phyloP scores from a whole-genome alignment of 148 eudicot genomes.

The Chenopodium album region DNA sequence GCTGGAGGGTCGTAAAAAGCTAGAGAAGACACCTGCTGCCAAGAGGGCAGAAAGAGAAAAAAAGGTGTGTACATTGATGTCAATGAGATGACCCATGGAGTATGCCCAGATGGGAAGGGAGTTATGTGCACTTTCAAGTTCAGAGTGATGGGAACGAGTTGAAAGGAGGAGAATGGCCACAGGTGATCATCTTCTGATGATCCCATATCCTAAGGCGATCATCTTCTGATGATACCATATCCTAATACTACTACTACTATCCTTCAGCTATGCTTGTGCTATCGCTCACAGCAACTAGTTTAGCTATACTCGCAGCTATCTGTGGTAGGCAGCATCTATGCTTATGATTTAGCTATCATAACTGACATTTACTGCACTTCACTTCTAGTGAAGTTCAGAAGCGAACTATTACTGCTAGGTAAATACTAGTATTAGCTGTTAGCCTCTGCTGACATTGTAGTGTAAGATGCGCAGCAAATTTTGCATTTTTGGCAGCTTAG shows the following conservation, averaged over 20 bases:
- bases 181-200: slow-evolving; percentile 38
- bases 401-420: not conserved
- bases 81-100: slow-evolving; percentile 49
- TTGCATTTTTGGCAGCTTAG: not conserved
- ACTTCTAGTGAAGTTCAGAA: not conserved
- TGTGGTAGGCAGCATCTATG: not conserved
- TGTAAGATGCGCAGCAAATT: not conserved
- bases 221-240: slow-evolving; percentile 36
- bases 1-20: slow-evolving; percentile 55
- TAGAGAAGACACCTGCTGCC: slow-evolving; percentile 65
- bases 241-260: slow-evolving; percentile 12
- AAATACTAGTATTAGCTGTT: slow-evolving; percentile 1
- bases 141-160: not conserved
- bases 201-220: slow-evolving; percentile 38
- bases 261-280: slow-evolving; percentile 23
- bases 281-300: not conserved
- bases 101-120: not conserved
- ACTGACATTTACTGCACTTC: not conserved
- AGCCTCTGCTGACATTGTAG: slow-evolving; percentile 31
- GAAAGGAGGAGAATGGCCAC: slow-evolving; percentile 24
- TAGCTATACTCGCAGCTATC: slow-evolving; percentile 22
- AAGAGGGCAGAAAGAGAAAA: slow-evolving; percentile 65
- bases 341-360: slow-evolving; percentile 19
- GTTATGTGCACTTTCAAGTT: not conserved
- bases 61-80: slow-evolving; percentile 59